Evolutionary conservation across 805 yeast genomes (phyloP).

Genomic region (Zygosaccharomyces gambellarensis): DNA sequence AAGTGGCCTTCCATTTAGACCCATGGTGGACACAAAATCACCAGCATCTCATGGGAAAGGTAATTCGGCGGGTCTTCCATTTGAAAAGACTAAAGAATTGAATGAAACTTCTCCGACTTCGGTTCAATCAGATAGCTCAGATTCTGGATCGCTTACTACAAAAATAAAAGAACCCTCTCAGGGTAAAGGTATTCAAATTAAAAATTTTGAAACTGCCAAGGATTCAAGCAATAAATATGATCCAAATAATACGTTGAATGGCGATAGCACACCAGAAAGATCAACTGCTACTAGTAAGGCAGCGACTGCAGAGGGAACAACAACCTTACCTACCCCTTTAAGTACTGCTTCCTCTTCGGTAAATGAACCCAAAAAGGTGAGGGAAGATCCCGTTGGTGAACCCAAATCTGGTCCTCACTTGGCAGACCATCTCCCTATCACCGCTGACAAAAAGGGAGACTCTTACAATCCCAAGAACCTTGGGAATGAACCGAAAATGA

Average conservation of each 20-base stretch:
- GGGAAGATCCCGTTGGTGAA: neutral
- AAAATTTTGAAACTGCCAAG: neutral
- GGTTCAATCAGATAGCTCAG: neutral
- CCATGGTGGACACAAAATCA: slow-evolving; percentile 14
- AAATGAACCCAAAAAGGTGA: neutral
- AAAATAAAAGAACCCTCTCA: neutral
- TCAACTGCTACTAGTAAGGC: neutral
- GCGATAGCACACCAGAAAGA: neutral
- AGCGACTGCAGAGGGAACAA: neutral
- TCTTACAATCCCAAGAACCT: neutral
- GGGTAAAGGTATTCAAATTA: neutral
- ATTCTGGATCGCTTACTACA: neutral
- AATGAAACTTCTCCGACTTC: neutral
- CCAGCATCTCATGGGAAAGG: slow-evolving; percentile 4
- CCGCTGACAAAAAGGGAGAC: neutral
- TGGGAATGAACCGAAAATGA: too few species aligned
- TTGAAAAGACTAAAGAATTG: neutral
- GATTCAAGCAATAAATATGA: neutral
- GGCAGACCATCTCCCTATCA: neutral
- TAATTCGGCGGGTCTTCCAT: neutral
- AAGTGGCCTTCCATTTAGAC: slow-evolving; percentile 9
- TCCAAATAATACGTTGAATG: neutral
- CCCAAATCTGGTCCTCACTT: neutral
- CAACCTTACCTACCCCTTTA: neutral
- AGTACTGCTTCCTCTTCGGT: neutral